A percentile compares a stretch with the other conserved stretches of the same genome.
phyloP scores from a whole-genome alignment of 371 early-diverging fungal species.

The Lichtheimia ramosa region DNA sequence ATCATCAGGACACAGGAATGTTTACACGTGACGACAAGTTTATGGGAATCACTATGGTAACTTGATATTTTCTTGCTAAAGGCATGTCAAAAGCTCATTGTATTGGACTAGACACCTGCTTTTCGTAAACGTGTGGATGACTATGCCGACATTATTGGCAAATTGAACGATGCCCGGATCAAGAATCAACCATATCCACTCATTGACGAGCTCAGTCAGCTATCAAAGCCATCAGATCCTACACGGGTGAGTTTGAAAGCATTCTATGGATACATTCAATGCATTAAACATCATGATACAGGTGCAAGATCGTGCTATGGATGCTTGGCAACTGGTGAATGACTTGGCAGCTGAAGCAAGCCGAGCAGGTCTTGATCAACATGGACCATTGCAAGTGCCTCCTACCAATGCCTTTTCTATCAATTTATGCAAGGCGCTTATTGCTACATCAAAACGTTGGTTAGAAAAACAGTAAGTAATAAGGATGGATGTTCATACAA shows the following conservation, averaged over 20 bases:
- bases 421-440: neutral
- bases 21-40: constrained; percentile 4
- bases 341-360: constrained; percentile 2
- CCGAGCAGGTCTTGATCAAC: neutral
- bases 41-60: neutral
- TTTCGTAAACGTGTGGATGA: constrained; percentile 11
- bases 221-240: constrained; percentile 9
- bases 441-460: constrained; percentile 7
- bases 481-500: too few species aligned
- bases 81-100: neutral
- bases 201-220: constrained; percentile 8
- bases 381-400: too few species aligned
- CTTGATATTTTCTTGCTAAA: neutral
- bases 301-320: constrained; percentile 6
- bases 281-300: neutral
- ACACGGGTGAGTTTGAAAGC: constrained; percentile 1
- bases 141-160: constrained; percentile 10
- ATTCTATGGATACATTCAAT: neutral
- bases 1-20: constrained; percentile 12
- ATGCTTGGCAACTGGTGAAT: constrained; percentile 13
- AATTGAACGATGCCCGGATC: constrained; percentile 18
- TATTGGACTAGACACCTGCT: neutral
- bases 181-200: constrained; percentile 6
- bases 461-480: constrained; percentile 20
- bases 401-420: neutral